A percentile compares a stretch with the other conserved stretches of the same genome.
Conservation (phyloP, 768 basidiomycete genomes). For the Panellus pusillus region DNA sequence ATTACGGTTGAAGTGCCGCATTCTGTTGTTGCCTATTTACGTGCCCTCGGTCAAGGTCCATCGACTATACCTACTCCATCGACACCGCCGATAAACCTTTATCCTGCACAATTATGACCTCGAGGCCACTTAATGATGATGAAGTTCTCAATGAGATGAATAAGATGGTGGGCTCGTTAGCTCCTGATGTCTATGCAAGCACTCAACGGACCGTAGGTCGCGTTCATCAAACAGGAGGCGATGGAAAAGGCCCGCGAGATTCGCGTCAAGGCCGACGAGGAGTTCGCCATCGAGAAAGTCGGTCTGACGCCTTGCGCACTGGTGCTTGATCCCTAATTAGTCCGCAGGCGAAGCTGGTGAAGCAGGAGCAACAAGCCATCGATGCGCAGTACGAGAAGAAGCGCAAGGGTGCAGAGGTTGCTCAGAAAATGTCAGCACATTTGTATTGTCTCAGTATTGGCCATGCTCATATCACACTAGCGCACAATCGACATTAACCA, state of each 20-base stretch:
- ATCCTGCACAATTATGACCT: conserved; percentile 49
- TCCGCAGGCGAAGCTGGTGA: conserved; percentile 89
- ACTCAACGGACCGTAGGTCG: conserved; percentile 55
- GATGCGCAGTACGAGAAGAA: conserved; percentile 96
- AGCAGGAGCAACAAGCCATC: conserved; percentile 93
- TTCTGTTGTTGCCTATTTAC: too few species aligned
- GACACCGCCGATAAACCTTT: background rate
- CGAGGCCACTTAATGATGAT: conserved; percentile 85
- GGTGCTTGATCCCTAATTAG: background rate
- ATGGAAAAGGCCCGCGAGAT: conserved; percentile 97
- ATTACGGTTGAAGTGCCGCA: too few species aligned
- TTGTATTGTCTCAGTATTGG: background rate
- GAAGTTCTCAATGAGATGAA: conserved; percentile 97
- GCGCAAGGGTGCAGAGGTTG: conserved; percentile 87
- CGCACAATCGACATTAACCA: conserved; percentile 93
- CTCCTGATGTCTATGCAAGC: background rate
- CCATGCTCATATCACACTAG: conserved; percentile 39
- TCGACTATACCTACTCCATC: too few species aligned
- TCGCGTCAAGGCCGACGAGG: conserved; percentile 95
- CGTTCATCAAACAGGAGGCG: conserved; percentile 99
- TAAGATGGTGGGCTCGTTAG: conserved; percentile 78
- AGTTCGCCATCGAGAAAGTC: conserved; percentile 98
- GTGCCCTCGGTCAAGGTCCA: too few species aligned
- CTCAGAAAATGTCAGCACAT: conserved; percentile 88
- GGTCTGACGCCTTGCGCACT: background rate